Evolutionary conservation across 306 rosid genomes (phyloP).

Genomic region (Parietaria judaica): DNA sequence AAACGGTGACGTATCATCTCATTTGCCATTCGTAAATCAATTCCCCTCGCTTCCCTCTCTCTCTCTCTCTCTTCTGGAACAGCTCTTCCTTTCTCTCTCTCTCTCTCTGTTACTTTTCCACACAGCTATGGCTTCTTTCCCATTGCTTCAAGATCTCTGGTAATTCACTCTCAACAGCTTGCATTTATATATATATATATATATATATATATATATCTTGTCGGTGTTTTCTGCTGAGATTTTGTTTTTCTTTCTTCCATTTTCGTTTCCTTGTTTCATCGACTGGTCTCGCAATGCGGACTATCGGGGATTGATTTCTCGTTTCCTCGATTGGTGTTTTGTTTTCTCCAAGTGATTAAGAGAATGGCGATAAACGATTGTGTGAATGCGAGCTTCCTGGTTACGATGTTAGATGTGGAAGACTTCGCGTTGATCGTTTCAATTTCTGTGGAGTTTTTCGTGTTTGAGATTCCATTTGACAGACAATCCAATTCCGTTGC

Average conservation of each 20-base stretch:
- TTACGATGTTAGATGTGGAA: constrained; percentile 15
- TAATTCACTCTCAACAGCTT: constrained; percentile 23
- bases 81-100: constrained; percentile 19
- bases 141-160: constrained; percentile 56
- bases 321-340: constrained; percentile 17
- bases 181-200: constrained; percentile 18
- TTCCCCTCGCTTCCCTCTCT: constrained; percentile 26
- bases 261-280: constrained; percentile 9
- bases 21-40: constrained; percentile 28
- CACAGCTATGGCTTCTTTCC: constrained; percentile 54
- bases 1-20: constrained; percentile 47
- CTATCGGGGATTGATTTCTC: constrained; percentile 10
- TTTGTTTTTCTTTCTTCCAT: constrained; percentile 4
- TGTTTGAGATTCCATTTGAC: constrained; percentile 19
- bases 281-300: constrained; percentile 15
- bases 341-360: neutral
- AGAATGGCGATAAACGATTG: constrained; percentile 28
- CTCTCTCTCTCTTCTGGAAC: constrained; percentile 2
- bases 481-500: constrained; percentile 12
- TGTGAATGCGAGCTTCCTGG: constrained; percentile 24
- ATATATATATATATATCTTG: neutral
- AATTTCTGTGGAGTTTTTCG: constrained; percentile 14
- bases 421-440: constrained; percentile 16
- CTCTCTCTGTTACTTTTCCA: constrained; percentile 21
- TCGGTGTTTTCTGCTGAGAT: neutral